phyloP scores from a whole-genome alignment of 495 filamentous ascomycete species.

The Podospora comata region DNA sequence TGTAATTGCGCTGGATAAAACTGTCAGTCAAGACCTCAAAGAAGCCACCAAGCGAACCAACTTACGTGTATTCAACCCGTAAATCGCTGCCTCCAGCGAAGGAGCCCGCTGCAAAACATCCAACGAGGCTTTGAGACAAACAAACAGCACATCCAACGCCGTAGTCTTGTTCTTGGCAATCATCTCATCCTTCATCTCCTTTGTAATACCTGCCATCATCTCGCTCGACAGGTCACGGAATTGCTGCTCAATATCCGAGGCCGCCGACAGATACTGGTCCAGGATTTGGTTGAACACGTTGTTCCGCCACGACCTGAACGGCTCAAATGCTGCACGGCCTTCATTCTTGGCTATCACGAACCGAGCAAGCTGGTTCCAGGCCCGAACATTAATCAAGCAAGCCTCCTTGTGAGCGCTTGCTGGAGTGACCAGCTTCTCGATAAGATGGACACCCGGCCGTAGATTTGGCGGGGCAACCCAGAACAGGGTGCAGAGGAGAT shows the following conservation, averaged over 20 bases:
- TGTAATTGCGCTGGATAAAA: constrained; percentile 37
- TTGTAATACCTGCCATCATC: constrained; percentile 35
- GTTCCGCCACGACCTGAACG: constrained; percentile 68
- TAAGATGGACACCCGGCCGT: constrained; percentile 65
- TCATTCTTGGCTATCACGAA: constrained; percentile 67
- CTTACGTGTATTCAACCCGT: constrained; percentile 41
- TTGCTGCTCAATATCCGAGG: constrained; percentile 49
- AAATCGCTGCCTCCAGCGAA: constrained; percentile 36
- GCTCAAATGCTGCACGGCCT: constrained; percentile 48
- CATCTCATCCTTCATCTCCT: constrained; percentile 40
- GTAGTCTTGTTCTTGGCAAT: constrained; percentile 44
- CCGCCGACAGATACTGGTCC: constrained; percentile 48
- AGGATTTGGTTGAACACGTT: constrained; percentile 49
- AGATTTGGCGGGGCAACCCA: constrained; percentile 72
- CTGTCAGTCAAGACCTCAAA: background rate
- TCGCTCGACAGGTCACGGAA: constrained; percentile 40
- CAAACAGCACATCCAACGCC: constrained; percentile 43
- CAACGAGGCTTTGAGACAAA: constrained; percentile 40
- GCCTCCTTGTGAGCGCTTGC: constrained; percentile 79
- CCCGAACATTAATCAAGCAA: constrained; percentile 74
- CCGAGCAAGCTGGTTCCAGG: constrained; percentile 74
- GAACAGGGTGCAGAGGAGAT: constrained; percentile 85
- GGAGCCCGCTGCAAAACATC: constrained; percentile 39
- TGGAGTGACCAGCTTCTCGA: constrained; percentile 76
- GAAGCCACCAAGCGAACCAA: background rate